These are phyloP conservation scores for Dothideomycetidae sp. DNA, from an alignment of 2,329 filamentous ascomycete genomes.

Conservation along the genomic window DNA sequence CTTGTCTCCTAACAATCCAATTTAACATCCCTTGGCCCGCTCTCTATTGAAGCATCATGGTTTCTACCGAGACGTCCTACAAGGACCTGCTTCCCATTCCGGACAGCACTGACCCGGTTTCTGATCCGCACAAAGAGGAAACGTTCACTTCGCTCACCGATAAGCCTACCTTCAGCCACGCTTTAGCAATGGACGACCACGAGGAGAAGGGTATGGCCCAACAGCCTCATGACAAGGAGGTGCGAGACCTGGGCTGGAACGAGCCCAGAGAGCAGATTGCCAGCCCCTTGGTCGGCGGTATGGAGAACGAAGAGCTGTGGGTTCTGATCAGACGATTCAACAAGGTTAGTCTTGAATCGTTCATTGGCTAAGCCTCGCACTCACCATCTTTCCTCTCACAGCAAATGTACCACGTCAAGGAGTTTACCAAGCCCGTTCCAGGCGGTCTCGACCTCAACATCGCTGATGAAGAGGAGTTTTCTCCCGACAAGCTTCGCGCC, in stretches of 20 bases:
- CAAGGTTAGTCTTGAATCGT: constrained; percentile 48
- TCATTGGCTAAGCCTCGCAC: not conserved
- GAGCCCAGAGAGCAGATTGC: constrained; percentile 42
- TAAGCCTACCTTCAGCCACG: constrained; percentile 33
- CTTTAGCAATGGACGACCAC: constrained; percentile 32
- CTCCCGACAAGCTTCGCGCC: constrained; percentile 65
- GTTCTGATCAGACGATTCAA: constrained; percentile 58
- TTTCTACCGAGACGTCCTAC: constrained; percentile 8
- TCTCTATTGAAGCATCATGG: constrained; percentile 7
- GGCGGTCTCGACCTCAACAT: constrained; percentile 67
- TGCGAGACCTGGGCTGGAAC: constrained; percentile 57
- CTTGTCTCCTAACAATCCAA: too few species aligned
- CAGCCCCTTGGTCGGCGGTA: constrained; percentile 48
- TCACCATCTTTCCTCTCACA: constrained; percentile 14
- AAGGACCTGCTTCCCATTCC: constrained; percentile 24
- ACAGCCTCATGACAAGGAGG: constrained; percentile 34
- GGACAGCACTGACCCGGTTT: constrained; percentile 18
- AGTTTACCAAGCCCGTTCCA: constrained; percentile 43
- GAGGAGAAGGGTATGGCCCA: constrained; percentile 34
- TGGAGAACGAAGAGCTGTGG: constrained; percentile 62
- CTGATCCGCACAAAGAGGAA: constrained; percentile 21
- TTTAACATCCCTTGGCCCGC: too few species aligned
- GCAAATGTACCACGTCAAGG: constrained; percentile 60
- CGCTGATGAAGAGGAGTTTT: constrained; percentile 71
- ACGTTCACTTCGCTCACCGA: constrained; percentile 23